These are phyloP conservation scores for Paraconiothyrium brasiliense DNA, from an alignment of 2,329 filamentous ascomycete species.

Conservation along the genomic window DNA sequence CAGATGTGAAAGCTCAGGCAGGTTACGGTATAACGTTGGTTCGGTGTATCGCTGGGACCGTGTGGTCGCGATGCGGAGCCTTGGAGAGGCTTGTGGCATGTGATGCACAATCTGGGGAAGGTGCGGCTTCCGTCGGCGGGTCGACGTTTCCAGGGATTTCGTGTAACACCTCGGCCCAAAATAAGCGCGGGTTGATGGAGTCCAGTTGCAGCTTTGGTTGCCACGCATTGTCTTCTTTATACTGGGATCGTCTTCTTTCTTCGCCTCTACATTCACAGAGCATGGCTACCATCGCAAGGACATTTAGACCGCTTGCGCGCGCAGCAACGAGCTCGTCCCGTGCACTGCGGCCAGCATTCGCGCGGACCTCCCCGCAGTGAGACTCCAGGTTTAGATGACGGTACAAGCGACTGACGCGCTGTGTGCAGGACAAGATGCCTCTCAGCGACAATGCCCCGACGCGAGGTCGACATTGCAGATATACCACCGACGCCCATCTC, in stretches of 20 bases:
- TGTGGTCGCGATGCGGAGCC: neutral
- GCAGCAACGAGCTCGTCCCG: slow-evolving; percentile 38
- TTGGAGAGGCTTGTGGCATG: slow-evolving; percentile 2
- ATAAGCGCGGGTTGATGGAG: slow-evolving; percentile 5
- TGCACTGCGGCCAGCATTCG: slow-evolving; percentile 37
- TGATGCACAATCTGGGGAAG: slow-evolving; percentile 23
- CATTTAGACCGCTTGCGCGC: slow-evolving; percentile 43
- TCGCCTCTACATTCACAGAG: slow-evolving; percentile 15
- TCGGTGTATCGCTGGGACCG: neutral
- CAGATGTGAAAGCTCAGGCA: neutral
- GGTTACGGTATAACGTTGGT: neutral
- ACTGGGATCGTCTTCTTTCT: slow-evolving; percentile 12
- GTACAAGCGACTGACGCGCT: slow-evolving; percentile 15
- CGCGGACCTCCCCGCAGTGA: slow-evolving; percentile 44
- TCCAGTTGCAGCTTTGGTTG: neutral
- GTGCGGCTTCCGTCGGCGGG: slow-evolving; percentile 20
- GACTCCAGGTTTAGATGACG: slow-evolving; percentile 18
- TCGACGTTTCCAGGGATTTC: slow-evolving; percentile 13
- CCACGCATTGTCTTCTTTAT: slow-evolving; percentile 8
- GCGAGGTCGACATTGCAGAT: slow-evolving; percentile 67
- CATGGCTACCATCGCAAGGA: slow-evolving; percentile 46
- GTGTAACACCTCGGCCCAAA: slow-evolving; percentile 24
- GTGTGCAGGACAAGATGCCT: slow-evolving; percentile 51
- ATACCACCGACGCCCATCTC: slow-evolving; percentile 92
- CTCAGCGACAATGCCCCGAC: slow-evolving; percentile 50